phyloP scores from a whole-genome alignment of 164 flowering plant genomes.

The Chloranthus sessilifolius region DNA sequence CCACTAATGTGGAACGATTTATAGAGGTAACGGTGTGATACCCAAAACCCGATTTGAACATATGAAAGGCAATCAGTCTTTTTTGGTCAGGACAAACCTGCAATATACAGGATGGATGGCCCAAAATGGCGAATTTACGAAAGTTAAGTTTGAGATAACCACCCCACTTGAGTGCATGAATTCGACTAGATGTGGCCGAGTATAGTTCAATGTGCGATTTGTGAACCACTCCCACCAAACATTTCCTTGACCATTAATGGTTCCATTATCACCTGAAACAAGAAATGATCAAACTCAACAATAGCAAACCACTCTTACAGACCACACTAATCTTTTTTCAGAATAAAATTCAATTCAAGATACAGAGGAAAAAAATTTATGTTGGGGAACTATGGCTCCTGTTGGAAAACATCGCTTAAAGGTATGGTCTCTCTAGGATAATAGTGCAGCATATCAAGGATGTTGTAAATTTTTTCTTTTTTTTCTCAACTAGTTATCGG shows the following conservation, averaged over 20 bases:
- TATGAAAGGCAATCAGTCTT: conserved; percentile 11
- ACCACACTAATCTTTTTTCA: no score
- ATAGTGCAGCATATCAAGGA: no score
- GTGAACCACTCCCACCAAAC: conserved; percentile 67
- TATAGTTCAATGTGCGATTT: conserved; percentile 36
- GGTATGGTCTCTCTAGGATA: no score
- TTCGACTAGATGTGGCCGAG: conserved; percentile 75
- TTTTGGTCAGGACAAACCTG: conserved; percentile 51
- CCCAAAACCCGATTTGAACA: not conserved
- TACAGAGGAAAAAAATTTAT: no score
- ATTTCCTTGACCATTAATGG: conserved; percentile 74
- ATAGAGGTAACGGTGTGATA: no score
- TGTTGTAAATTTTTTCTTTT: no score
- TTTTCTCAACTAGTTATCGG: no score
- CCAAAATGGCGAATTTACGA: conserved; percentile 74
- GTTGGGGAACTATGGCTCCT: no score
- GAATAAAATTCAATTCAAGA: no score
- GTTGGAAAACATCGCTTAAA: no score
- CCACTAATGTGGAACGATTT: conserved; percentile 6
- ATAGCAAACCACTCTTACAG: not conserved
- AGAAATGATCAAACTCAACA: conserved; percentile 1
- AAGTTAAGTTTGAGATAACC: conserved; percentile 63
- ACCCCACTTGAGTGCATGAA: conserved; percentile 51
- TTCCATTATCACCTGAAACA: conserved; percentile 67
- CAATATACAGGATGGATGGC: conserved; percentile 81